Evolutionary conservation across 257 asterid genomes (phyloP), one percentile per base, ranked within the genome.

Genomic region (Osmanthus fragrans): DNA sequence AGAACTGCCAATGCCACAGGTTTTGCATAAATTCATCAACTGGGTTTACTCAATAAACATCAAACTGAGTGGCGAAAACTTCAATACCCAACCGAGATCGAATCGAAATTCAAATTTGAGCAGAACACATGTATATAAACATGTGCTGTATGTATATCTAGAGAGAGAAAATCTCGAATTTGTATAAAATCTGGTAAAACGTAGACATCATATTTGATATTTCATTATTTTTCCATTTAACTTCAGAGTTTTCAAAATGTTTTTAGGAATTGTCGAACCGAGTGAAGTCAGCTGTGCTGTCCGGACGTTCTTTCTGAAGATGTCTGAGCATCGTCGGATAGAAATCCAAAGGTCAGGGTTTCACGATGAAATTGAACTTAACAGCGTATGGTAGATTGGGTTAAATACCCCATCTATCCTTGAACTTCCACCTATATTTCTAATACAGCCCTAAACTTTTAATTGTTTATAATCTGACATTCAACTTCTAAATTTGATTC

Each of bases 21-120:
- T 47, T 15, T 47, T 47, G 19, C 56, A 4, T 19, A 71, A 70
- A 72, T 34, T 40, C 77, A 81, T 30, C 79, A 73, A 30, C 77
- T 72, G 49, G 6, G 54, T 3, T 6, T 27, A 30, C 21, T 21
- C 34, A 30, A 29, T 2, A 51, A 80, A 56, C 80, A 71, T 70
- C 33, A 9, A 82, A 71, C 15, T 23, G 23, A 30, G 69, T 70
- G 64, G 18, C 47, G 64, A 45, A 56, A 70, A 69, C 81, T 79
- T 65, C 84, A 76, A 73, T 76, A 47, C 79, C 84, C 81, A 74
- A 87, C 81, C 29, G 58, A 77, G 73, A 47, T 47, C 7, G n/a
- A 47, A 81, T 81, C 82, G 79, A 75, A 27, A 72, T 67, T 47
- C 85, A 68, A 42, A 71, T 40, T 74, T 73, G 33, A 47, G n/a